Evolutionary conservation across 192 early-diverging fungal genomes (phyloP), one percentile per base, ranked within the genome.

Genomic region (Backusella liffmaniae): DNA sequence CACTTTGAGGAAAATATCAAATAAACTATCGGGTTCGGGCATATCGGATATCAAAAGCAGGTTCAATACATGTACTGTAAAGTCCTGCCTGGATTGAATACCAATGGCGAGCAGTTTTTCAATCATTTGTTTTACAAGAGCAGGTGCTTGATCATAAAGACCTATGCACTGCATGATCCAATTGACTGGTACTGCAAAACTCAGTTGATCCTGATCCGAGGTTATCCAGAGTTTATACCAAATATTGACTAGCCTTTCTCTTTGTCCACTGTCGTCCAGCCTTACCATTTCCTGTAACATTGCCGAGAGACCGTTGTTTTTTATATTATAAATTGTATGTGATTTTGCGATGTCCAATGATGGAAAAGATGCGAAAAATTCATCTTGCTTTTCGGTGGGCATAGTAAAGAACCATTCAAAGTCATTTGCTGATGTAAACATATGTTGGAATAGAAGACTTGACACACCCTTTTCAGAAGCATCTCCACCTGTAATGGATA

Each of bases 81-180:
- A 71, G 32, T 30, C 41, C 18, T 44, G 7, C 1, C 34, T n/a
- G 4, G 21, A 51, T 15, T 49, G 41, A 59, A 78, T 29, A 0
- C 77, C 77, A 30, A 68, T 42, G 6, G 21, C 8, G 29, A 77
- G 12, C 42, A 81, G 65, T 10, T 42, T 23, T 21, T 75, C 68
- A 66, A 81, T 81, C 66, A 70, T 51, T 26, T 73, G 75, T 21
- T 81, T 77, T 6, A 77, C 69, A 8, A 56, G 29, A 7, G 72
- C 73, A 10, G 80, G 70, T 9, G 76, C 76, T 36, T 73, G 76
- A 41, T 73, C 80, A 59, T 74, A 81, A 10, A 76, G 66, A 10
- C 73, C 76, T 4, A 77, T 37, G 18, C 80, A 81, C 21, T 67
- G 51, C 4, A 77, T 37, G 30, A 81, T 59, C 76, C 76, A 81